Evolutionary conservation across 2,329 filamentous ascomycete genomes (phyloP).

Genomic region (Verticillium isaacii): DNA sequence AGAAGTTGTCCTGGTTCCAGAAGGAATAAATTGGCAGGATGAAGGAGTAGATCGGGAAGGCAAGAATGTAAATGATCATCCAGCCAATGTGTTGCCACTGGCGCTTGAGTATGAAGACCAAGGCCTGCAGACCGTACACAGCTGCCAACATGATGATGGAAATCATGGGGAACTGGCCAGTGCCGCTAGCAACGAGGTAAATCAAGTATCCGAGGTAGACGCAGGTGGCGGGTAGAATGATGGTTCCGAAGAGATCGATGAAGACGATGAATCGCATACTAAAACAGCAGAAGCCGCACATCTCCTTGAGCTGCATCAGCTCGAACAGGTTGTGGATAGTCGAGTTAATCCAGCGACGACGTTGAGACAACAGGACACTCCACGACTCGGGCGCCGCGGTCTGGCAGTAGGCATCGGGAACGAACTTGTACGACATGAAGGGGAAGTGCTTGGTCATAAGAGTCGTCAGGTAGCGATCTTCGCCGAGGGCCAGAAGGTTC

Average conservation of each 20-base stretch:
- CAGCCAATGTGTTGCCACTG: conserved; percentile 98
- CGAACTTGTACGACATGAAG: conserved; percentile 91
- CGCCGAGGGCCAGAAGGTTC: conserved; percentile 87
- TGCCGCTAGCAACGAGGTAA: conserved; percentile 65
- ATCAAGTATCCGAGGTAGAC: conserved; percentile 85
- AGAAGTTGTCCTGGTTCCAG: conserved; percentile 99
- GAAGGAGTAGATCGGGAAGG: conserved; percentile 91
- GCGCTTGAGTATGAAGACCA: conserved; percentile 94
- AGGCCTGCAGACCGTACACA: conserved; percentile 90
- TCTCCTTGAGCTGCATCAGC: conserved; percentile 81
- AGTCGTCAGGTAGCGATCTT: conserved; percentile 95
- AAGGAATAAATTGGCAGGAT: conserved; percentile 93
- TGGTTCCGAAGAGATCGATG: conserved; percentile 86
- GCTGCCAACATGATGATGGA: conserved; percentile 85
- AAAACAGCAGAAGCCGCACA: conserved; percentile 99
- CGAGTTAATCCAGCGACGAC: conserved; percentile 99
- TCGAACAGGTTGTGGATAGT: conserved; percentile 96
- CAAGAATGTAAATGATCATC: conserved; percentile 99
- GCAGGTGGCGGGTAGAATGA: conserved; percentile 86
- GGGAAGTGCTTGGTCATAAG: conserved; percentile 99
- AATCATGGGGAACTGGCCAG: conserved; percentile 76
- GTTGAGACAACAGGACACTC: conserved; percentile 92
- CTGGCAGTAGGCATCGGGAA: conserved; percentile 86
- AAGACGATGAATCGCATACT: conserved; percentile 97
- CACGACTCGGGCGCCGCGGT: conserved; percentile 93